These are phyloP conservation scores for Geotrichum carabidarum DNA, from an alignment of 1,139 yeast genomes.

Conservation along the genomic window DNA sequence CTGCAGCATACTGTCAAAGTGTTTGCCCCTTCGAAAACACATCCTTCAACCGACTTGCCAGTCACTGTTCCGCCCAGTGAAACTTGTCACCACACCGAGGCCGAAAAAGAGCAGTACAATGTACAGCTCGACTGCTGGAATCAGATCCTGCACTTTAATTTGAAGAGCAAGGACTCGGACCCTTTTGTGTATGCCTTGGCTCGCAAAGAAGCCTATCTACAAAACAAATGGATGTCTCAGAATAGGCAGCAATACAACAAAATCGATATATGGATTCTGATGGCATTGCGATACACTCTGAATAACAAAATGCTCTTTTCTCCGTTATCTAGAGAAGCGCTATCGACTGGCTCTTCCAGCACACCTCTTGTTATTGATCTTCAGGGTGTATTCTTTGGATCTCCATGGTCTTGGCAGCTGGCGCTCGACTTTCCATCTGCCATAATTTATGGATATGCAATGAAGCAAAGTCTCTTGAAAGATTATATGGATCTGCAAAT, in stretches of 20 bases:
- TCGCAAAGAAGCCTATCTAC: slow-evolving; percentile 35
- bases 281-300: slow-evolving; percentile 32
- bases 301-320: slow-evolving; percentile 27
- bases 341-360: background rate
- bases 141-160: slow-evolving; percentile 23
- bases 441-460: slow-evolving; percentile 35
- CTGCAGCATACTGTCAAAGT: too few relatives aligned
- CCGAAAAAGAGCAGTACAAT: background rate
- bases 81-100: background rate
- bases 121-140: background rate
- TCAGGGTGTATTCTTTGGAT: slow-evolving; percentile 32
- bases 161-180: slow-evolving; percentile 31
- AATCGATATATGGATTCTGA: slow-evolving; percentile 32
- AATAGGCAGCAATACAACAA: background rate
- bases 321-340: slow-evolving; percentile 3
- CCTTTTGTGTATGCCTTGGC: slow-evolving; percentile 34
- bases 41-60: too few relatives aligned
- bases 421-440: slow-evolving; percentile 39
- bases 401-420: slow-evolving; percentile 42
- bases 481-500: too few relatives aligned
- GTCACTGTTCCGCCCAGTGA: too few relatives aligned
- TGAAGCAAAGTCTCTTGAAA: slow-evolving; percentile 11
- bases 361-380: slow-evolving; percentile 28
- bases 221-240: slow-evolving; percentile 22
- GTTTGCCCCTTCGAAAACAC: too few relatives aligned